Evolutionary conservation across 1,284 basidiomycete genomes (phyloP), one percentile per base, ranked within the genome.

Genomic region (Leccinum subfulvum): DNA sequence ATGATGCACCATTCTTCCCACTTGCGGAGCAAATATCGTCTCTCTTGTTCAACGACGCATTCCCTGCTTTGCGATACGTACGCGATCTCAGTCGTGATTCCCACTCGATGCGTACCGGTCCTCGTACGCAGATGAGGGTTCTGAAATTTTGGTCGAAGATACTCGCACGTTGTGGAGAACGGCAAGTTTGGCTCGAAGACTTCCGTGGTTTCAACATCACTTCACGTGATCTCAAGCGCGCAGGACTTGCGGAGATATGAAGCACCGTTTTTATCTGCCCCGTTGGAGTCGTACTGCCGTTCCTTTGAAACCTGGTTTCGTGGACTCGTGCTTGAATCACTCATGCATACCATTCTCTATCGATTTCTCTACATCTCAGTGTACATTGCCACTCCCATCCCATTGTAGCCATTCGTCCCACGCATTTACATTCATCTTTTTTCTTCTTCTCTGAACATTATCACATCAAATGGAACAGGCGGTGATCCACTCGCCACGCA

Each of bases 21-120:
- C 78, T 91, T 49, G 76, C 80, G 33, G 84, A 88, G 73, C 89
- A 91, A 73, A 78, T 91, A 56, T 81, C 80, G 51, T 84, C 82
- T 59, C 73, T 91, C 13, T 69, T 89, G n/a, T 76, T 80, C 41
- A 69, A 75, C 3, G 80, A 83, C 55, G 85, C 86, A 55, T 91
- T 91, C 74, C 89, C 89, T 23, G 72, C 72, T 8, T 73, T 91
- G 59, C 77, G 77, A 66, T 88, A 82, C 69, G 80, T 91, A 60
- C 76, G 89, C 30, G 89, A 91, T 75, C 77, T 91, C 18, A 74
- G 74, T 52, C 71, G 65, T 8, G 60, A 62, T 10, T 76, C 75
- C 13, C 74, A 76, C 57, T 63, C 52, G 13, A 76, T 76, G 72
- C 74, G 75, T 14, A 57, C 63, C 7, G 71, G 66, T n/a, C 41